Conservation (phyloP, 768 basidiomycete genomes). For the Suillus subalutaceus region DNA sequence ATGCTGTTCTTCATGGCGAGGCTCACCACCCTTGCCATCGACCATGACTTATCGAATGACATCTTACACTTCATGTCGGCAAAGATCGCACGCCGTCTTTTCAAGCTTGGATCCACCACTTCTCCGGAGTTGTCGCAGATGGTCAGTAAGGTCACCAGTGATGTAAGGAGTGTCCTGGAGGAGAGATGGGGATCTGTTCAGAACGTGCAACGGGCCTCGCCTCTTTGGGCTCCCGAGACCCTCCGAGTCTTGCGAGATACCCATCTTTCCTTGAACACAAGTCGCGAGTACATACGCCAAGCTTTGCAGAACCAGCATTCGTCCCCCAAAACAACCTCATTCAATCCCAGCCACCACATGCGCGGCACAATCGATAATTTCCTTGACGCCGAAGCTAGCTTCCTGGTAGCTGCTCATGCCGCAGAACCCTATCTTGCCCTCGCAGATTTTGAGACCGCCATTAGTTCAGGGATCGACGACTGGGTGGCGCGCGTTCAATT, state of each 20-base stretch:
- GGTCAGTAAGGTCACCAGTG: conserved; percentile 16
- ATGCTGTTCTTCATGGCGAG: conserved; percentile 33
- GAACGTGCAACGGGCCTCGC: conserved; percentile 25
- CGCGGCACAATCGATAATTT: conserved; percentile 24
- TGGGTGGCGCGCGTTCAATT: conserved; percentile 34
- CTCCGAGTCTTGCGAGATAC: conserved; percentile 36
- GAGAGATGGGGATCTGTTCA: conserved; percentile 40
- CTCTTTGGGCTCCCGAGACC: conserved; percentile 32
- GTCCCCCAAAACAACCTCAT: neutral
- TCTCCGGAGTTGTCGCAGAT: conserved; percentile 21
- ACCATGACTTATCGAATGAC: conserved; percentile 30
- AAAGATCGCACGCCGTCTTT: conserved; percentile 42
- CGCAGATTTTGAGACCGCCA: conserved; percentile 40
- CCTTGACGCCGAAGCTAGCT: conserved; percentile 14
- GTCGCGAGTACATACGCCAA: conserved; percentile 31
- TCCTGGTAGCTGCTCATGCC: conserved; percentile 15
- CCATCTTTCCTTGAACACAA: conserved; percentile 35
- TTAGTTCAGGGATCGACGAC: conserved; percentile 34
- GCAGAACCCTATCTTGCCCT: conserved; percentile 25
- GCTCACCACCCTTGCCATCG: conserved; percentile 15
- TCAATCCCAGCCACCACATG: conserved; percentile 10
- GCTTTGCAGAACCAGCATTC: conserved; percentile 14
- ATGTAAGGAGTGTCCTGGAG: conserved; percentile 28
- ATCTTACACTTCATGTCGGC: conserved; percentile 38
- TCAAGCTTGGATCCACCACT: conserved; percentile 34